Base-by-base conservation (phyloP, 306 rosid species). In the Cucurbita pepo region DNA sequence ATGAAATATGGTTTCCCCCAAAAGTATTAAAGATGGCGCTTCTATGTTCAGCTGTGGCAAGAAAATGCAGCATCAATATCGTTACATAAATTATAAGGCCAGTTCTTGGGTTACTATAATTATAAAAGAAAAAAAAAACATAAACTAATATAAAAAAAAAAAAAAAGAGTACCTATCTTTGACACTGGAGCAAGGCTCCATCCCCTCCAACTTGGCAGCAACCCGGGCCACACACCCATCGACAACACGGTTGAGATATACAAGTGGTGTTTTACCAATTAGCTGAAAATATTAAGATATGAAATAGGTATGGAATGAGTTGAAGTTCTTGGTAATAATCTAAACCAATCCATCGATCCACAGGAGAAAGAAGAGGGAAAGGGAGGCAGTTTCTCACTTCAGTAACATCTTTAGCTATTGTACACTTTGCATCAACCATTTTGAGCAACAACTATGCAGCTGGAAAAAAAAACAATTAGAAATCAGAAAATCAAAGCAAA, bases 121-220 rank as follows among this genome's bases (percentile, higher is more conserved):
- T 50, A 30, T 67, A 12, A 40, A 65, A 7, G 1, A 53, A 69
- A 37, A n/a, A 13, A 25, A 40, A 57, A 9, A 22, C 0, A 14
- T 6, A 41, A 41, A 41, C 8, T 41, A 12, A 14, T 10, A 19
- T 38, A 67, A 47, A 12, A 71, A 43, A 21, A 10, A 11, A 65
- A 43, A 65, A 69, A 72, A 78, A 66, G 74, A 64, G 55, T 77
- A 90, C 97, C 97, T 90, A 75, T 92, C 97, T 75, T 92, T 92
- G 84, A 92, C 96, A 43, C 95, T 92, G 43, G 97, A 92, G 85
- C 96, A 92, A 57, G 97, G 97, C 55, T 92, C 97, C 97, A 92
- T 81, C 97, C 86, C 84, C 87, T 92, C 97, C 62, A 92, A 83
- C 87, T 90, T 92, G 5, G 97, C 97, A 53, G 97, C 97, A 81